Base-by-base conservation (phyloP, 1,284 basidiomycete genomes). In the Ceratobasidium sp. region DNA sequence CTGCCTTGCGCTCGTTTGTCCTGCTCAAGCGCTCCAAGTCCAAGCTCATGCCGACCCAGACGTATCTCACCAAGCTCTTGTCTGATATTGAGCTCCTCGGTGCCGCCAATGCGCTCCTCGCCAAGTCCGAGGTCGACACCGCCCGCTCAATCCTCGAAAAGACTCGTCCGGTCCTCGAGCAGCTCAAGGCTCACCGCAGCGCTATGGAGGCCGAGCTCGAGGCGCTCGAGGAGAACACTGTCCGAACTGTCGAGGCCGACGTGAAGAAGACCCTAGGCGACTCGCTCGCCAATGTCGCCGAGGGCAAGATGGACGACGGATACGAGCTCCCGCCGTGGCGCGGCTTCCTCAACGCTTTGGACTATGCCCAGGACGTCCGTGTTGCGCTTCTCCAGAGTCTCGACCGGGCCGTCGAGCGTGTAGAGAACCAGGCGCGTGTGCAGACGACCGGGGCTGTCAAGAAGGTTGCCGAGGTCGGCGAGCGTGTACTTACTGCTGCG, bases 11-110 rank as follows among this genome's bases (percentile, higher is more conserved):
- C 34, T 96, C 95, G 0, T 99, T 99, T 83, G 95, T 99, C 19
- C 90, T 99, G 74, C 90, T 92, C 81, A 98, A 98, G 85, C 92
- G 98, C 34, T 89, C 93, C 48, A 96, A 95, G 83, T 98, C 95
- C 58, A 99, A 99, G 85, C 91, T 99, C 58, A 89, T 94, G 56
- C 98, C 98, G 1, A 96, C 92, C n/a, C 90, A 93, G 77, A 98
- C 95, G 22, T 99, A 98, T 83, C 88, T 99, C 75, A 88, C 88
- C 76, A 93, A 98, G 79, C 87, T 99, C 24, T 88, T 99, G 69
- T 86, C 89, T 71, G 98, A 99, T 81, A 86, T 99, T 54, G 92
- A 95, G 77, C 86, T 98, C 39, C 90, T 99, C 74, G 92, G 93
- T 8, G 87, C 90, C 11, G 89, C 95, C 76, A 99, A 99, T 81